phyloP scores from a whole-genome alignment of 2,329 filamentous ascomycete species.

The Paraconiothyrium sp. region DNA sequence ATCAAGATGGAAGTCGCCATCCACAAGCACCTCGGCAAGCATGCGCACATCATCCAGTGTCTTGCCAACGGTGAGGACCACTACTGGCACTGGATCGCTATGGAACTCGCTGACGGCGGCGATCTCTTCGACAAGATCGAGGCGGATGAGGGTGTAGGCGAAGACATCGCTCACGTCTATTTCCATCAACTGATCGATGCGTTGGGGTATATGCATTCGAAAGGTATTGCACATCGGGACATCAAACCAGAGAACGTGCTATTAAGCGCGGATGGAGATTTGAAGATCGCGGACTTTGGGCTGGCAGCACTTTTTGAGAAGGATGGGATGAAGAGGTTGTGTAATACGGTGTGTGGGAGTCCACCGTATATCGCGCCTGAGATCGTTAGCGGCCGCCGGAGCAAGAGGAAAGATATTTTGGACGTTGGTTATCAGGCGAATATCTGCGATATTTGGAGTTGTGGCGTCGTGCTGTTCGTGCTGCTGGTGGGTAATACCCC shows the following conservation, averaged over 20 bases:
- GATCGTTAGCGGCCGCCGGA: slow-evolving; percentile 68
- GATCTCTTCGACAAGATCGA: slow-evolving; percentile 99
- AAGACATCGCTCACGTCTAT: slow-evolving; percentile 96
- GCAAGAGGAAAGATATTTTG: slow-evolving; percentile 58
- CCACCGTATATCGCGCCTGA: slow-evolving; percentile 98
- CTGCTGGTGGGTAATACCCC: slow-evolving; percentile 95
- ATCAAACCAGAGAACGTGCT: slow-evolving; percentile 90
- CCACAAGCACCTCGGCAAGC: slow-evolving; percentile 86
- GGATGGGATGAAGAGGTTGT: slow-evolving; percentile 82
- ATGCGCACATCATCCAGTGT: slow-evolving; percentile 94
- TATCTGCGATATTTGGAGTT: slow-evolving; percentile 94
- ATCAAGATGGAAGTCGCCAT: slow-evolving; percentile 90
- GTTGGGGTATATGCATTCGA: slow-evolving; percentile 94
- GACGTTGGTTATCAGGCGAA: slow-evolving; percentile 76
- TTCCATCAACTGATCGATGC: slow-evolving; percentile 91
- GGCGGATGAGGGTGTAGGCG: slow-evolving; percentile 91
- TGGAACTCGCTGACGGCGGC: slow-evolving; percentile 95
- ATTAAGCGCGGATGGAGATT: slow-evolving; percentile 80
- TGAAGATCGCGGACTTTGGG: slow-evolving; percentile 97
- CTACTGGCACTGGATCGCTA: slow-evolving; percentile 95
- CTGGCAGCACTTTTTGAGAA: slow-evolving; percentile 94
- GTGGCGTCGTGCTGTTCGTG: slow-evolving; percentile 96
- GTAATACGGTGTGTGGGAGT: slow-evolving; percentile 90
- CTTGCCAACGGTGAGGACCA: slow-evolving; percentile 86
- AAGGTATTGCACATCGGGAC: slow-evolving; percentile 87